A percentile compares a stretch with the other conserved stretches of the same genome.
Conservation (phyloP, 495 filamentous ascomycete species). For the Aspergillus heteromorphus region DNA sequence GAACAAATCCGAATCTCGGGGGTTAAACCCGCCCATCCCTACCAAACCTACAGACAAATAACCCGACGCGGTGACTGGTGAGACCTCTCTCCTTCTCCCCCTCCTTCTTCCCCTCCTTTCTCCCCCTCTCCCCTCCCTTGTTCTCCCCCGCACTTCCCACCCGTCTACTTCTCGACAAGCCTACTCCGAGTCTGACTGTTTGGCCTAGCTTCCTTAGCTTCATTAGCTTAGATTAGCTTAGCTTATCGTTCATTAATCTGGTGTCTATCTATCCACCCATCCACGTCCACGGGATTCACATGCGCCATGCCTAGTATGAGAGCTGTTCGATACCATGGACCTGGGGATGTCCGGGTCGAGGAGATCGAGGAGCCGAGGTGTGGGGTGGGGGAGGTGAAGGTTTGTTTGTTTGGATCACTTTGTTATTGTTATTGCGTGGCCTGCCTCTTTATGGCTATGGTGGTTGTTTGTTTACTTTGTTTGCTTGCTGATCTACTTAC, state of each 20-base stretch:
- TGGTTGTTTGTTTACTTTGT: not conserved
- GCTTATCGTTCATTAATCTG: too few relatives aligned
- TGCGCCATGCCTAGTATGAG: too few relatives aligned
- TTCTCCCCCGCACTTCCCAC: conserved; percentile 5
- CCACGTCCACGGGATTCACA: too few relatives aligned
- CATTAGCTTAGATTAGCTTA: too few relatives aligned
- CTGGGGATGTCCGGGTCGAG: conserved; percentile 36
- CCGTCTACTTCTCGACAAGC: conserved; percentile 2
- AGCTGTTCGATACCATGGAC: conserved; percentile 39
- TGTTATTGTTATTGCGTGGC: not conserved
- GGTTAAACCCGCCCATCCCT: too few relatives aligned
- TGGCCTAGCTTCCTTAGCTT: too few relatives aligned
- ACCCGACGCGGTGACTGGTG: too few relatives aligned
- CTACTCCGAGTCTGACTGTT: too few relatives aligned
- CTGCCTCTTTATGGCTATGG: not conserved
- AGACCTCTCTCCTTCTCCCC: too few relatives aligned
- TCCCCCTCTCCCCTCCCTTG: conserved; percentile 16
- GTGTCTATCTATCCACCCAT: too few relatives aligned
- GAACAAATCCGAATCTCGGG: too few relatives aligned
- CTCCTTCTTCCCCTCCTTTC: conserved; percentile 3
- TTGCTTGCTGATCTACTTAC: not conserved
- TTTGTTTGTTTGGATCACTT: conserved; percentile 7
- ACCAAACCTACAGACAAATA: too few relatives aligned
- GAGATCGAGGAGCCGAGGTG: conserved; percentile 37
- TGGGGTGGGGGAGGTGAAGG: conserved; percentile 37